Evolutionary conservation across 2,329 filamentous ascomycete species (phyloP), one percentile per base, ranked within the genome.

Genomic region (Epichloe bromicola): DNA sequence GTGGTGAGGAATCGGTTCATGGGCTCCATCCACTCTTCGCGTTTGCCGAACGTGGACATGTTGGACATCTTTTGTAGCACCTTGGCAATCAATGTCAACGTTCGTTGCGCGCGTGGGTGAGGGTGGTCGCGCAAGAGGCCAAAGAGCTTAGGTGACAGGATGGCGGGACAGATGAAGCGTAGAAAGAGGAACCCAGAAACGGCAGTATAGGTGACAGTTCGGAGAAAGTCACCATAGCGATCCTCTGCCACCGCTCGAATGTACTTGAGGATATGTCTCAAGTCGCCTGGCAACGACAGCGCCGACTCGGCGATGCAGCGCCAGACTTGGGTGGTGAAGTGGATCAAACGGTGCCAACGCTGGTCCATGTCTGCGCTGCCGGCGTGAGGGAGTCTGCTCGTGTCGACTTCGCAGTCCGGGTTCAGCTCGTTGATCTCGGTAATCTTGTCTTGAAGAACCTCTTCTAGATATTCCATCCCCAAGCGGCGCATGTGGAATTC

Each of bases 11-110:
- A 96, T 42, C 79, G 79, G 63, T 96, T 97, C 91, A 97, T 97
- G 0, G 89, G 89, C 68, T 95, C 90, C 90, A 97, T 96, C 88
- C 89, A 97, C n/a, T 85, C 82, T 66, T 97, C 91, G 64, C 95
- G 95, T 62, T 86, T 90, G 40, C 91, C 91, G 63, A 96, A 96
- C 0, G 82, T 88, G 2, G 88, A 87, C 68, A 96, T 76, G 64
- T 96, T 96, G 17, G 89, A 88, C 53, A 97, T 75, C 15, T 88
- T 90, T 67, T 96, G 90, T 8, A 97, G 72, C 1, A 86, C 88
- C 67, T 97, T 97, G 23, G 91, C 88, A 53, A 97, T 90, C 47
- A 97, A 76, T 0, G 91, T 96, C 49, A 96, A 75, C 0, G 90
- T 95, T 41, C 91, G 82, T 63, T 95, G 88, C 11, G 90, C 88